Evolutionary conservation across 2,329 filamentous ascomycete species (phyloP), one percentile per base, ranked within the genome.

Genomic region (Ophiostoma australiae): DNA sequence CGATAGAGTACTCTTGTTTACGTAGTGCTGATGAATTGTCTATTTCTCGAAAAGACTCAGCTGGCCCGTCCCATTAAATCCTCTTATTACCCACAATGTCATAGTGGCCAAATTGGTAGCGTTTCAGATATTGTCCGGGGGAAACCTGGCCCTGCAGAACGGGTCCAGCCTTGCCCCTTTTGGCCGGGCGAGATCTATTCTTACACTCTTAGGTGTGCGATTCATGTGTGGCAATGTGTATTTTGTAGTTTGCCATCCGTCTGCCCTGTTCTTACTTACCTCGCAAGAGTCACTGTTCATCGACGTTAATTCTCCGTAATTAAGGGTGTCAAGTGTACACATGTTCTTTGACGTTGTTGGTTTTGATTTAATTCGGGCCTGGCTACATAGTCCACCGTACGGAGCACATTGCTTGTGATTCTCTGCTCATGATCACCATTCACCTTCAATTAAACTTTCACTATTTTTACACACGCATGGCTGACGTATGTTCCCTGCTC

Each of bases 101-200:
- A 55, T 55, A 65, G 63, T 66, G 35, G 63, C 70, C 65, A 73
- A 73, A 71, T 73, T 73, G 70, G 72, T 31, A 44, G 33, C 41
- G 72, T 73, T 73, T 73, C 72, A 73, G 70, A 70, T 69, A 55
- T 31, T 69, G 65, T 65, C 68, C 63, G 70, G 70, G 72, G 70
- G 39, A 65, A 55, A 68, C 63, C 61, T 31, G 63, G 69, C 37
- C 61, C 27, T 67, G 63, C 35, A 39, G 33, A 39, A 39, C 31
- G 63, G 17, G 27, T 48, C 27, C 35, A 65, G 61, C 61, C 33
- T 65, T 65, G 68, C 52, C 61, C 33, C 37, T 67, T 72, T 61
- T 67, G 41, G 65, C 52, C 44, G 3, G 65, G 7, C 33, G 11
- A 31, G 27, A 63, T 33, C 58, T 63, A 33, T 63, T 63, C 33